These are phyloP conservation scores for Colletotrichum chrysophilum DNA, from an alignment of 2,329 filamentous ascomycete species.

Conservation along the genomic window DNA sequence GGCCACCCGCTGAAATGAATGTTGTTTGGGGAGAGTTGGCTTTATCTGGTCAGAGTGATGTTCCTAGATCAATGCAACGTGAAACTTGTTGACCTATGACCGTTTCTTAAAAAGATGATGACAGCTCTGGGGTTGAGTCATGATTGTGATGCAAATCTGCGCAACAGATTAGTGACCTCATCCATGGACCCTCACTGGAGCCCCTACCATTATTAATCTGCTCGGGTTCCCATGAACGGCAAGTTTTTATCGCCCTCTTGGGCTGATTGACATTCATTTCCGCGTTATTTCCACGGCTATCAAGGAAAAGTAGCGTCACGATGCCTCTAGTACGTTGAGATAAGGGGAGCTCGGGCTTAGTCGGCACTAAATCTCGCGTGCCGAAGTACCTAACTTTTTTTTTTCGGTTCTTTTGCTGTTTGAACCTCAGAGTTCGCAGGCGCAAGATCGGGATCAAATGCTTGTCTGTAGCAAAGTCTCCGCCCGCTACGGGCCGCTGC, in stretches of 20 bases:
- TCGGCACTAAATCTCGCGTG: not conserved
- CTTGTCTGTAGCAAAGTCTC: not conserved
- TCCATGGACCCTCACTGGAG: not conserved
- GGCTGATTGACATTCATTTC: fast-evolving
- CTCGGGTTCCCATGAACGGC: not conserved
- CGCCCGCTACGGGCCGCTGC: not conserved
- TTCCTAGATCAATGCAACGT: fast-evolving
- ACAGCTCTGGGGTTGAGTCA: not conserved
- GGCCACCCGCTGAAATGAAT: fast-evolving
- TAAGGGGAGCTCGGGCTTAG: not conserved
- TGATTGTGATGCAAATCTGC: not conserved
- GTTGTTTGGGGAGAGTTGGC: fast-evolving
- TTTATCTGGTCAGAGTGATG: not conserved
- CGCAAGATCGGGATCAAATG: not conserved
- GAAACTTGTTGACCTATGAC: not conserved
- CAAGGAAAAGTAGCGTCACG: fast-evolving
- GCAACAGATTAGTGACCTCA: not conserved
- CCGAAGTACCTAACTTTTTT: not conserved
- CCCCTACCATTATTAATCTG: not conserved
- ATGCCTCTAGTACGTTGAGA: not conserved
- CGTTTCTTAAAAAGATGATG: not conserved
- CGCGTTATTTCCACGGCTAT: not conserved
- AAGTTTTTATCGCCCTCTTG: not conserved
- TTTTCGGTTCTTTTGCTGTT: not conserved
- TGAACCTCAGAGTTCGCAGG: not conserved